Base-by-base conservation (phyloP, 352 stramenopile genomes). In the Phytophthora cactorum region DNA sequence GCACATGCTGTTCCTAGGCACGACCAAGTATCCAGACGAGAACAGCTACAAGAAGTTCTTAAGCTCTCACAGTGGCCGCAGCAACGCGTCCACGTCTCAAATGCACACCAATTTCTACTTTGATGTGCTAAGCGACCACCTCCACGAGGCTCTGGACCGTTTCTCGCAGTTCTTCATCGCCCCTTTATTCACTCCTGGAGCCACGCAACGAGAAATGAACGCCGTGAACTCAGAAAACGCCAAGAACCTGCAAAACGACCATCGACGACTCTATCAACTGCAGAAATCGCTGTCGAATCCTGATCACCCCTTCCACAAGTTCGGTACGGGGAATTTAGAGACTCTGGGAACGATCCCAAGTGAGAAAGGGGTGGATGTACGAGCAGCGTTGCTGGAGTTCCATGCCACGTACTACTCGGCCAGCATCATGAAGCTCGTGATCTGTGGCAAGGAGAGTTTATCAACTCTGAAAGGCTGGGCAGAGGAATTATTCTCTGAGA, bases 71-170 rank as follows among this genome's bases (percentile, higher is more conserved):
- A 96, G 96, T 65, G 97, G 97, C 0, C 88, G 81, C 22, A 97
- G 86, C 66, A 99, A 99, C 80, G 97, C 97, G 28, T 99, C 96
- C 55, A 99, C 97, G 51, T 97, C 95, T 60, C 87, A 84, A 62
- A 97, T 98, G 77, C 88, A 98, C 76, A 99, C 97, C 11, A 97
- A 98, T 59, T 99, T 98, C 74, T 98, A 98, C 81, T 99, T 99
- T 75, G 92, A 98, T 64, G 88, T 99, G 52, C 78, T 92, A 27
- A 88, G 82, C 31, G 79, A 87, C 5, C 80, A 91, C 25, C 70
- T 94, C 29, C 59, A 84, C 47, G 93, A 91, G 28, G 93, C 90
- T 27, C 70, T 99, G n/a, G 96, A 99, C 76, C 88, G 97, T 27
- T 98, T 99, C 61, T 83, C 97, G 34, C 94, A 99, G 84, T 99